Conservation (phyloP, 31 red algal genomes). For the Odonthalia washingtoniensis region DNA sequence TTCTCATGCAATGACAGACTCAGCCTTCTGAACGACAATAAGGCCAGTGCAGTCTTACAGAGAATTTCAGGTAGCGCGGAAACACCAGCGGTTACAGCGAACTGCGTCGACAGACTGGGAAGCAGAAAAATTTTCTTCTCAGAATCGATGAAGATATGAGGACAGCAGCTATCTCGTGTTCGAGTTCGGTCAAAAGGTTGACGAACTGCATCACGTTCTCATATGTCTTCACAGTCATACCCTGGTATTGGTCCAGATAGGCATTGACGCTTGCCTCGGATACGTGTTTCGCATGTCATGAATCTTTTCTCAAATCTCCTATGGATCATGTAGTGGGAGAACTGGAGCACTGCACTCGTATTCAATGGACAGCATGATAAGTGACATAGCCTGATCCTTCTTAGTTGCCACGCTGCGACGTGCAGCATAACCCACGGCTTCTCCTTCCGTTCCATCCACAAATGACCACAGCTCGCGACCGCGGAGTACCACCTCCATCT, state of each 20-base stretch:
- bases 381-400: conserved; percentile 33
- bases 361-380: conserved; percentile 22
- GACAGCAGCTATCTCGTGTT: not conserved
- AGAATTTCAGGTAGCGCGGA: conserved; percentile 4
- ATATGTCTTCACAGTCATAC: conserved; percentile 23
- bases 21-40: conserved; percentile 11
- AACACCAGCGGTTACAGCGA: conserved; percentile 37
- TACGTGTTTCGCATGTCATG: not conserved
- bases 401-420: not conserved
- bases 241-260: conserved; percentile 30
- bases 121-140: conserved; percentile 29
- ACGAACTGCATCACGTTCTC: conserved; percentile 38
- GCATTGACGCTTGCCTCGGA: conserved; percentile 26
- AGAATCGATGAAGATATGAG: not conserved
- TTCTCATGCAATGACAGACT: not conserved
- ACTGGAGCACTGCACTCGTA: conserved; percentile 38
- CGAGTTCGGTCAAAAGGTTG: conserved; percentile 23
- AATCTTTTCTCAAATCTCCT: not conserved
- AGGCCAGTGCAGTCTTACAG: conserved; percentile 1
- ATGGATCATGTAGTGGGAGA: not conserved
- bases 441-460: not conserved
- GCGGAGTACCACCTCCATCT: conserved; percentile 28
- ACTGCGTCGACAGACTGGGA: not conserved
- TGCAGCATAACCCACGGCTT: not conserved
- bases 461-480: not conserved